Evolutionary conservation across 331 rosid species (phyloP).

Genomic region (Malus hybrid): DNA sequence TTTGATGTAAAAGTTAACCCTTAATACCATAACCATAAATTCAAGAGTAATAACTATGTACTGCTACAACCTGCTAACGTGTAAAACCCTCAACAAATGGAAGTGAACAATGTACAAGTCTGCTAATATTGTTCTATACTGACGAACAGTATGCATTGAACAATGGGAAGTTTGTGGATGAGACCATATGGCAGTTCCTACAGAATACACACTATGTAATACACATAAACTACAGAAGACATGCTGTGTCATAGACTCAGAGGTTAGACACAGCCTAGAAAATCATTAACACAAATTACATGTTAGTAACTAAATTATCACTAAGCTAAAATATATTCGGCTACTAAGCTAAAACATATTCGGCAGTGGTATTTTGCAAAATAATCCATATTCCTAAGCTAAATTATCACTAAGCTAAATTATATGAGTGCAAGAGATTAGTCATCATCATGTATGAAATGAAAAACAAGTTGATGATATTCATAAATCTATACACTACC

Average conservation of each 20-base stretch:
- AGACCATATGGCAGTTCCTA: neutral
- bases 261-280: neutral
- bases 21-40: neutral
- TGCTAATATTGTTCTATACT: neutral
- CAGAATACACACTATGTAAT: neutral
- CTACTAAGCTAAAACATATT: neutral
- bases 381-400: neutral
- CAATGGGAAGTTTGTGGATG: neutral
- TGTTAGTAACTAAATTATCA: neutral
- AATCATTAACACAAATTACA: neutral
- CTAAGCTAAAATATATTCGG: neutral
- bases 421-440: neutral
- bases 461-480: neutral
- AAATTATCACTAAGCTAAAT: no score
- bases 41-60: neutral
- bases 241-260: neutral
- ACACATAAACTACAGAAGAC: neutral
- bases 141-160: neutral
- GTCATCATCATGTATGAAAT: neutral
- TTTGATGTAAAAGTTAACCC: neutral
- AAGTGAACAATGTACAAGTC: neutral
- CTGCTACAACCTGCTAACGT: neutral
- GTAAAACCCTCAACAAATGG: neutral
- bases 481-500: constrained; percentile 32
- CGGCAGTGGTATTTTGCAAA: neutral